Evolutionary conservation across 345 rosid species (phyloP).

Genomic region (Limnanthes douglasii): DNA sequence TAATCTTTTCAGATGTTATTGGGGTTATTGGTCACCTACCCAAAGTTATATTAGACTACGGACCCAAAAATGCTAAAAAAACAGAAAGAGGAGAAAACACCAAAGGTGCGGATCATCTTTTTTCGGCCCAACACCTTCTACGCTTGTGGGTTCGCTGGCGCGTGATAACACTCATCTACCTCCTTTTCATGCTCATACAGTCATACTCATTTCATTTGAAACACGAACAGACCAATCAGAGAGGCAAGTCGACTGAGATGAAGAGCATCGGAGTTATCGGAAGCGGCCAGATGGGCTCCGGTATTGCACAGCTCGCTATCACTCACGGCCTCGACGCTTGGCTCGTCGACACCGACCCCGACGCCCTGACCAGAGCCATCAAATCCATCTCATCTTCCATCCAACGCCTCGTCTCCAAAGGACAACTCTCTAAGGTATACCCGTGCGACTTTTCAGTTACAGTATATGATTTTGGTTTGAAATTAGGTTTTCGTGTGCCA

Average conservation of each 20-base stretch:
- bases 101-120: too few species aligned
- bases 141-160: too few species aligned
- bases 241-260: conserved; percentile 20
- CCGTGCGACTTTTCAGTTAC: background rate
- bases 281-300: conserved; percentile 94
- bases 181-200: too few species aligned
- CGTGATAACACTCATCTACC: too few species aligned
- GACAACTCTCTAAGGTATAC: conserved; percentile 38
- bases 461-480: background rate
- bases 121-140: too few species aligned
- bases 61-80: too few species aligned
- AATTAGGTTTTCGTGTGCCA: background rate
- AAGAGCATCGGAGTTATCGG: conserved; percentile 62
- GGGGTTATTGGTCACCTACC: too few species aligned
- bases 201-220: too few species aligned
- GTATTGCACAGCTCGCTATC: conserved; percentile 81
- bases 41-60: too few species aligned
- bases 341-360: conserved; percentile 47
- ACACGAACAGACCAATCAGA: background rate
- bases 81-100: too few species aligned
- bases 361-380: conserved; percentile 48
- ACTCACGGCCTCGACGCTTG: conserved; percentile 47
- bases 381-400: conserved; percentile 38
- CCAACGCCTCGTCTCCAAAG: conserved; percentile 55
- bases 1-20: too few species aligned